Conservation (phyloP, 768 basidiomycete species). For the Pisolithus microcarpus region DNA sequence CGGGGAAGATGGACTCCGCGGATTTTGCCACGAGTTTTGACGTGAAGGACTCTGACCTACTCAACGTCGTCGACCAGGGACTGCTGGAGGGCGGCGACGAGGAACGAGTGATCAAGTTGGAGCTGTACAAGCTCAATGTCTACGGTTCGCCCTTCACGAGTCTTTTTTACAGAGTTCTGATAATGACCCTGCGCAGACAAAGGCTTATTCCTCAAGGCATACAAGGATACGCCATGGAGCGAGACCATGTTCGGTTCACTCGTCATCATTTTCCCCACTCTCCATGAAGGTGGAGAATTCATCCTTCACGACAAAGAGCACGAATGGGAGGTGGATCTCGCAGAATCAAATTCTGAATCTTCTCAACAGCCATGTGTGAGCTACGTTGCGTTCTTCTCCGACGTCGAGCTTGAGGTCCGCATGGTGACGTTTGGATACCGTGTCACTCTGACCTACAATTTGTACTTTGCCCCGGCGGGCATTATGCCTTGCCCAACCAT, state of each 20-base stretch:
- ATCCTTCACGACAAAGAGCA: no score
- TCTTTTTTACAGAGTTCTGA: background rate
- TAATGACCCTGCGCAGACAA: slow-evolving; percentile 19
- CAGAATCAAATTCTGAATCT: no score
- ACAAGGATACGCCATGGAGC: slow-evolving; percentile 41
- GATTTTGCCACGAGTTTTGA: slow-evolving; percentile 32
- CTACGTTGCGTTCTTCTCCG: no score
- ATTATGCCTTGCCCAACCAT: background rate
- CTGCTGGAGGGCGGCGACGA: slow-evolving; percentile 16
- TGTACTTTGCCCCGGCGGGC: background rate
- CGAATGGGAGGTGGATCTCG: no score
- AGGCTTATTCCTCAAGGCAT: slow-evolving; percentile 44
- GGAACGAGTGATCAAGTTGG: slow-evolving; percentile 17
- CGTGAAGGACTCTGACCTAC: slow-evolving; percentile 18
- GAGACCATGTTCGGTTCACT: slow-evolving; percentile 46
- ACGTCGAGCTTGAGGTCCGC: no score
- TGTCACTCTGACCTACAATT: no score
- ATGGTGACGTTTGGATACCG: no score
- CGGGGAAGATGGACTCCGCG: slow-evolving; percentile 35
- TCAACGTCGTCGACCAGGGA: slow-evolving; percentile 18
- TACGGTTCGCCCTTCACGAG: background rate
- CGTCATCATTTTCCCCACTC: slow-evolving; percentile 42
- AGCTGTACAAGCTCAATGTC: slow-evolving; percentile 41
- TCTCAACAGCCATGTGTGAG: no score
- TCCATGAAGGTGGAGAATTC: slow-evolving; percentile 43